phyloP scores from a whole-genome alignment of 2,329 filamentous ascomycete genomes.

The Fonsecaea pugnacius region DNA sequence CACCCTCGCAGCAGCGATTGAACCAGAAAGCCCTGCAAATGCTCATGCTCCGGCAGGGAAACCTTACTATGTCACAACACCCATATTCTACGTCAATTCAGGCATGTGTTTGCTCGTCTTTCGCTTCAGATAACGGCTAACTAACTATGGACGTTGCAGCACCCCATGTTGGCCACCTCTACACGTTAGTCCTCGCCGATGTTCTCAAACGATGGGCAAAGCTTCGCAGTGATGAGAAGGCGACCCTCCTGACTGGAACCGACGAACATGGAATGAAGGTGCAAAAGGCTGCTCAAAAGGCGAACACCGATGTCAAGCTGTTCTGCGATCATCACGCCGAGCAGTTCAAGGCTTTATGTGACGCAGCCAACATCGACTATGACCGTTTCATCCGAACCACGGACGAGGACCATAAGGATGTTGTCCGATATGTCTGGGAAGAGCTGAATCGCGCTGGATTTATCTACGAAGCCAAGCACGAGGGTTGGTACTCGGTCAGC shows the following conservation, averaged over 20 bases:
- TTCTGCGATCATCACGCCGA: conserved; percentile 85
- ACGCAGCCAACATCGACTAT: conserved; percentile 70
- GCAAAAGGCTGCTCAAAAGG: conserved; percentile 77
- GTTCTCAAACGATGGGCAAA: conserved; percentile 89
- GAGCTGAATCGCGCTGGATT: conserved; percentile 74
- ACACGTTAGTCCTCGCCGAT: conserved; percentile 88
- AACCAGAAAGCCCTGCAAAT: not conserved
- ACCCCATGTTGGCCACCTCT: conserved; percentile 93
- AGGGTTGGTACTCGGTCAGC: conserved; percentile 95
- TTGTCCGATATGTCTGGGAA: conserved; percentile 88
- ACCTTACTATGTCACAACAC: conserved; percentile 92
- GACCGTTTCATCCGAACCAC: conserved; percentile 94
- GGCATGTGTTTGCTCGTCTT: conserved; percentile 56
- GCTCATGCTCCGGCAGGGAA: conserved; percentile 53
- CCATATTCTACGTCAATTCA: conserved; percentile 99
- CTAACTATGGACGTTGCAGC: conserved; percentile 56
- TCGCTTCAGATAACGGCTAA: not conserved
- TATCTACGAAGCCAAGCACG: conserved; percentile 83
- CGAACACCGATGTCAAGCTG: conserved; percentile 73
- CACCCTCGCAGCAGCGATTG: conserved; percentile 18
- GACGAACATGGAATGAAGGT: conserved; percentile 99
- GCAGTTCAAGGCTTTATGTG: conserved; percentile 64
- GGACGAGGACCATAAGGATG: conserved; percentile 76
- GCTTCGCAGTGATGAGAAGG: conserved; percentile 67
- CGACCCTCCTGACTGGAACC: conserved; percentile 84